Percentiles rank a stretch among this genome's conserved stretches.
Evolutionary conservation across 164 flowering plant genomes (phyloP).

Genomic region (Saururus chinensis): DNA sequence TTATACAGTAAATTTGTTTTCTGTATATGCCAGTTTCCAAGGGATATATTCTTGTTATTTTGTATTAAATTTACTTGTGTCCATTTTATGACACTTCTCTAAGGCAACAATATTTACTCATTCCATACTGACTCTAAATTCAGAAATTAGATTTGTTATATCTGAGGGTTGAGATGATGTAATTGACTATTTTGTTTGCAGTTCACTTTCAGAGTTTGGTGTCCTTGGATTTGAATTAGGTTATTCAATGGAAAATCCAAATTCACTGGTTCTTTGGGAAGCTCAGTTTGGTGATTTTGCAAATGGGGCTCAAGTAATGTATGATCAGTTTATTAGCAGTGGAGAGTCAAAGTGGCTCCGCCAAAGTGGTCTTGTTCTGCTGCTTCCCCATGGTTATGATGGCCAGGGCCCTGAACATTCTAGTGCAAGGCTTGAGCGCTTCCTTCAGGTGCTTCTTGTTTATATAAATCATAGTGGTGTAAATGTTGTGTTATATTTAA

Average conservation of each 20-base stretch:
- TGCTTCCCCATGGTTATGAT: constrained; percentile 98
- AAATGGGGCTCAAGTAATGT: constrained; percentile 97
- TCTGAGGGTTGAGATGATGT: neutral
- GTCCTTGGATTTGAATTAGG: constrained; percentile 99
- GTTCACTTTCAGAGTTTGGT: constrained; percentile 97
- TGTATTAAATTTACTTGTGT: no score
- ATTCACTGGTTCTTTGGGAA: constrained; percentile 92
- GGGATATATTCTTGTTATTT: no score
- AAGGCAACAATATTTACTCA: no score
- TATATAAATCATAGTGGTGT: neutral
- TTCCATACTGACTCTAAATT: no score
- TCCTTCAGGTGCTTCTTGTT: constrained; percentile 42
- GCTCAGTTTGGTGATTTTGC: constrained; percentile 99
- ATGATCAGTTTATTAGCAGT: constrained; percentile 94
- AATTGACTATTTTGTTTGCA: constrained; percentile 19
- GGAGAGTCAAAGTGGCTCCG: constrained; percentile 98
- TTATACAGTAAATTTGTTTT: no score
- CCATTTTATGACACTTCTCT: no score
- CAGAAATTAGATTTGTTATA: no score
- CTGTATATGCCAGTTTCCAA: no score
- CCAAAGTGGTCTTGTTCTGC: constrained; percentile 86
- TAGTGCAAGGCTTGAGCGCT: constrained; percentile 91
- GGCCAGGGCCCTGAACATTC: constrained; percentile 99
- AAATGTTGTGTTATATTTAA: no score
- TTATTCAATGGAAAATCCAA: constrained; percentile 96